These are phyloP conservation scores for Stachybotrys chlorohalonatus DNA, from an alignment of 2,329 filamentous ascomycete genomes.

Conservation along the genomic window DNA sequence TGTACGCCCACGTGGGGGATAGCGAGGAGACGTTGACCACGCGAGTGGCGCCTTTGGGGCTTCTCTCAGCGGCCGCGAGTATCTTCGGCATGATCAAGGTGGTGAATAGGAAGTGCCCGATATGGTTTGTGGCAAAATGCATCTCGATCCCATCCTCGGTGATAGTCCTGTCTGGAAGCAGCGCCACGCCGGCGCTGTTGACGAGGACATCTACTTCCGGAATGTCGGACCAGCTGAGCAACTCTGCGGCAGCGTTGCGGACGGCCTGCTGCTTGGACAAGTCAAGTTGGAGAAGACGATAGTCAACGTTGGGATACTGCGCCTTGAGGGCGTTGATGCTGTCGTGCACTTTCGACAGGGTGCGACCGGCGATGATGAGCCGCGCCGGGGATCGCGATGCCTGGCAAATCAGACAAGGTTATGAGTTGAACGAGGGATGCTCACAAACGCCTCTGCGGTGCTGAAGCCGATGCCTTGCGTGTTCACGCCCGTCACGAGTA, in stretches of 20 bases:
- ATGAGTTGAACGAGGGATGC: neutral
- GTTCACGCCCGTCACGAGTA: constrained; percentile 28
- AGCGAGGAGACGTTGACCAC: constrained; percentile 34
- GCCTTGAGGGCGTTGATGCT: constrained; percentile 23
- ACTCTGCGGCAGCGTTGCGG: constrained; percentile 21
- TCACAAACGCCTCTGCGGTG: constrained; percentile 15
- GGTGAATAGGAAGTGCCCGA: constrained; percentile 26
- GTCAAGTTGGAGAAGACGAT: constrained; percentile 22
- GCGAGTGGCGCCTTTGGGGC: constrained; percentile 19
- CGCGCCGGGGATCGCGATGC: constrained; percentile 16
- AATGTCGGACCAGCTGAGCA: constrained; percentile 17
- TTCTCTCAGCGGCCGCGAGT: constrained; percentile 11
- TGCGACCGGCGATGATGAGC: constrained; percentile 31
- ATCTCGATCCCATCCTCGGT: constrained; percentile 25
- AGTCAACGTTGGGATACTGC: constrained; percentile 20
- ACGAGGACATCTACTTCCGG: constrained; percentile 24
- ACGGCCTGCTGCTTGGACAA: constrained; percentile 27
- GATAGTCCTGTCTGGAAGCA: constrained; percentile 14
- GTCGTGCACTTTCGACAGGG: constrained; percentile 21
- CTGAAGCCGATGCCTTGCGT: constrained; percentile 25
- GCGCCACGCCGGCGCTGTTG: constrained; percentile 30
- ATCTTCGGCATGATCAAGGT: constrained; percentile 24
- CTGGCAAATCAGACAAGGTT: neutral
- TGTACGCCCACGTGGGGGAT: constrained; percentile 24
- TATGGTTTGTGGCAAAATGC: constrained; percentile 24